Evolutionary conservation across 2,329 filamentous ascomycete species (phyloP).

Genomic region (Cladosporium sp.): DNA sequence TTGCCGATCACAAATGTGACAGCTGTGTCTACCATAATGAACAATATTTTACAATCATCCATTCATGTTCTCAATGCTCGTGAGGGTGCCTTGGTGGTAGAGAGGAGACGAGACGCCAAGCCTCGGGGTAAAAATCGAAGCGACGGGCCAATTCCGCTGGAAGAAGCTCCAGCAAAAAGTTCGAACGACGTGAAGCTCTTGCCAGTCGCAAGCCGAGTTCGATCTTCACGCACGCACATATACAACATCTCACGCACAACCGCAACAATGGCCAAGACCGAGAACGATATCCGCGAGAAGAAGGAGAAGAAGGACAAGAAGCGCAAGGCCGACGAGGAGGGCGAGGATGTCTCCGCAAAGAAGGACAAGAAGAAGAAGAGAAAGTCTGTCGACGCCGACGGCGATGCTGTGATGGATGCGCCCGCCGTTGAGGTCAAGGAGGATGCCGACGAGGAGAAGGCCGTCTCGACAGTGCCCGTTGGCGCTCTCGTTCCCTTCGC

Average conservation of each 20-base stretch:
- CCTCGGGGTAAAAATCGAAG: background rate
- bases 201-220: constrained; percentile 10
- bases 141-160: background rate
- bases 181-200: constrained; percentile 1
- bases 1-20: no score
- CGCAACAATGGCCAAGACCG: constrained; percentile 35
- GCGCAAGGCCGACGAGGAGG: constrained; percentile 30
- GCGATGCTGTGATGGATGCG: constrained; percentile 23
- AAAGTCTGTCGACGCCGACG: constrained; percentile 48
- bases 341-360: constrained; percentile 28
- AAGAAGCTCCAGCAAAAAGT: constrained; percentile 10
- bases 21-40: no score
- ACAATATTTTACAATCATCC: no score
- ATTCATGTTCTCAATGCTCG: no score
- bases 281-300: constrained; percentile 28
- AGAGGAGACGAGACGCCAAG: no score
- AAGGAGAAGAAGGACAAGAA: constrained; percentile 37
- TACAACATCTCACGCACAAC: background rate
- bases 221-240: background rate
- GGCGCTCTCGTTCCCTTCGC: constrained; percentile 76
- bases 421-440: constrained; percentile 37
- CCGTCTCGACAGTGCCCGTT: constrained; percentile 39
- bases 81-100: no score
- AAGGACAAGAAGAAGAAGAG: constrained; percentile 58
- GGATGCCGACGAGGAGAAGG: constrained; percentile 39